phyloP scores from a whole-genome alignment of 2,329 filamentous ascomycete species.

The Ceratocystis diversiconidia region DNA sequence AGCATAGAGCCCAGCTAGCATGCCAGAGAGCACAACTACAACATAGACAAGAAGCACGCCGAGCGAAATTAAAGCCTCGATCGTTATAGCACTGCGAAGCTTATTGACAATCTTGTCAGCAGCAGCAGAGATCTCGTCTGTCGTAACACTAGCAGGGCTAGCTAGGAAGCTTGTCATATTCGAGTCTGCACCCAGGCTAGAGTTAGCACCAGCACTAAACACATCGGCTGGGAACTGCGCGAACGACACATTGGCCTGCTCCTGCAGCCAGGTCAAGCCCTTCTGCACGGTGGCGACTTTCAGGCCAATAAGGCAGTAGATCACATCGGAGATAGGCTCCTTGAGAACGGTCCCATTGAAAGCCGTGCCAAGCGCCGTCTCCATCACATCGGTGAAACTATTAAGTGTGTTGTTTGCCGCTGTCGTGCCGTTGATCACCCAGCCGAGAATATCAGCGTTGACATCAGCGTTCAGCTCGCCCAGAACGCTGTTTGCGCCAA shows the following conservation, averaged over 20 bases:
- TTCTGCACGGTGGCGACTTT: conserved; percentile 76
- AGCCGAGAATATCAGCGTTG: conserved; percentile 73
- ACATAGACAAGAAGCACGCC: conserved; percentile 64
- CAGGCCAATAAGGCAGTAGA: conserved; percentile 75
- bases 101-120: conserved; percentile 54
- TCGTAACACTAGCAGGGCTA: conserved; percentile 56
- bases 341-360: conserved; percentile 75
- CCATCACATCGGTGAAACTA: conserved; percentile 64
- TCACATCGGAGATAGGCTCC: conserved; percentile 61
- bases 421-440: conserved; percentile 69
- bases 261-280: conserved; percentile 83
- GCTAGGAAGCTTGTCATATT: conserved; percentile 59
- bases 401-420: conserved; percentile 80
- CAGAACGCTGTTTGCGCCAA: conserved; percentile 61
- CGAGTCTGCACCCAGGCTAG: conserved; percentile 42
- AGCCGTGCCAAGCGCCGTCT: conserved; percentile 54
- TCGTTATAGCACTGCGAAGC: conserved; percentile 52
- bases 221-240: conserved; percentile 65
- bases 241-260: conserved; percentile 71
- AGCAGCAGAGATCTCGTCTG: conserved; percentile 68
- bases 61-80: conserved; percentile 67
- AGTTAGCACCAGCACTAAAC: conserved; percentile 65
- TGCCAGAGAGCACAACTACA: conserved; percentile 59
- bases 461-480: conserved; percentile 56
- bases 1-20: conserved; percentile 49